These are phyloP conservation scores for Psophocarpus tetragonolobus DNA, from an alignment of 306 rosid genomes.

Conservation along the genomic window DNA sequence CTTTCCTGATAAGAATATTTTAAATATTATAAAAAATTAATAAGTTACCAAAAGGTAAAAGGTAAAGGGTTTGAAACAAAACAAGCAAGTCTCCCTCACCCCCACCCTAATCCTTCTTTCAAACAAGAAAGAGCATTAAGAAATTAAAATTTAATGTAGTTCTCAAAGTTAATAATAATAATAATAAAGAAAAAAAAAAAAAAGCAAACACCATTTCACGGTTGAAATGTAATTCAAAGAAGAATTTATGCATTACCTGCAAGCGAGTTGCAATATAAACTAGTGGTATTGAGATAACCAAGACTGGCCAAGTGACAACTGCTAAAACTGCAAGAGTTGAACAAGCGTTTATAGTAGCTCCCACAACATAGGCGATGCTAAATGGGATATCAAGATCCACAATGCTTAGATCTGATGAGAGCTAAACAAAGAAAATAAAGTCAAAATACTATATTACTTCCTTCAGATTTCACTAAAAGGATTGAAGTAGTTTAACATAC, in stretches of 20 bases:
- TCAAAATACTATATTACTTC: constrained; percentile 14
- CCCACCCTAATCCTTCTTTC: not conserved
- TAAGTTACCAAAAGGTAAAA: not conserved
- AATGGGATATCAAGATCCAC: constrained; percentile 56
- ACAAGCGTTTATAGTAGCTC: constrained; percentile 16
- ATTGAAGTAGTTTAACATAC: not conserved
- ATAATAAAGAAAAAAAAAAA: too few species aligned
- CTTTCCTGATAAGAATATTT: not conserved
- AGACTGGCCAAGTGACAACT: constrained; percentile 56
- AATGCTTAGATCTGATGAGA: constrained; percentile 58
- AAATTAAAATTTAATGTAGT: not conserved
- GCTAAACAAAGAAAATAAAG: constrained; percentile 34
- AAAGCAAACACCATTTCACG: not conserved
- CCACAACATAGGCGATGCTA: constrained; percentile 22
- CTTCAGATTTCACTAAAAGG: not conserved
- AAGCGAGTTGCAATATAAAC: constrained; percentile 40
- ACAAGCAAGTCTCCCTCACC: not conserved
- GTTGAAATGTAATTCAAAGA: not conserved
- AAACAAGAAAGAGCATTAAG: constrained; percentile 1
- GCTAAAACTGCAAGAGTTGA: constrained; percentile 45
- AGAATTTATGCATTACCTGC: constrained; percentile 47
- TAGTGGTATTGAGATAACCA: constrained; percentile 48
- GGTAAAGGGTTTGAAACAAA: not conserved
- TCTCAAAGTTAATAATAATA: not conserved
- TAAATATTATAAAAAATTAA: not conserved